These are phyloP conservation scores for Chrysochromulina tobinii DNA, from an alignment of 78 protist species.

Conservation along the genomic window DNA sequence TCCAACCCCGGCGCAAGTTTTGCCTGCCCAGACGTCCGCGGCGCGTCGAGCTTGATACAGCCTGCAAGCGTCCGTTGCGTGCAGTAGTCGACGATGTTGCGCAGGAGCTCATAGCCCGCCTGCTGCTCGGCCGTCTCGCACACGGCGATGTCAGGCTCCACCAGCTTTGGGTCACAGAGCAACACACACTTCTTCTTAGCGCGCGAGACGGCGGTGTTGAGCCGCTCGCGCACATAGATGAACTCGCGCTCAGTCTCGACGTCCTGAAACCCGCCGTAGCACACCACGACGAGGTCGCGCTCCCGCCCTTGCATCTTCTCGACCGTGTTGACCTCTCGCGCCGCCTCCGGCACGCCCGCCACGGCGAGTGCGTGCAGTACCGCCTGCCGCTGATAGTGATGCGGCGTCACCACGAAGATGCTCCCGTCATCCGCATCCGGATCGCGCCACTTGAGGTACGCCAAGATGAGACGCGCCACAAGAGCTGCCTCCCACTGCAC, in stretches of 20 bases:
- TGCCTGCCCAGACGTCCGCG: no score
- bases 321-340: background rate
- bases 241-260: background rate
- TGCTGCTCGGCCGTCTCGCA: background rate
- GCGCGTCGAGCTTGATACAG: no score
- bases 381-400: background rate
- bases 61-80: no score
- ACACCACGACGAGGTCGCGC: background rate
- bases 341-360: background rate
- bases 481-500: background rate
- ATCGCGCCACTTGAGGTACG: background rate
- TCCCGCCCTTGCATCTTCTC: constrained; percentile 12
- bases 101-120: background rate
- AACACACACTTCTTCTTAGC: background rate
- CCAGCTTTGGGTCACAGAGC: background rate
- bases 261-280: background rate
- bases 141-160: background rate
- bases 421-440: background rate
- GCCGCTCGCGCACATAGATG: background rate
- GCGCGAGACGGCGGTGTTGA: constrained; percentile 1
- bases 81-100: background rate
- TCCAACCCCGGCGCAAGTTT: no score
- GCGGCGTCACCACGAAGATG: background rate
- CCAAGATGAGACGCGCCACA: background rate
- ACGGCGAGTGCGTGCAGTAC: background rate